A percentile compares a stretch with the other conserved stretches of the same genome.
Evolutionary conservation across 495 filamentous ascomycete genomes (phyloP).

Genomic region (Annulohypoxylon stygium): DNA sequence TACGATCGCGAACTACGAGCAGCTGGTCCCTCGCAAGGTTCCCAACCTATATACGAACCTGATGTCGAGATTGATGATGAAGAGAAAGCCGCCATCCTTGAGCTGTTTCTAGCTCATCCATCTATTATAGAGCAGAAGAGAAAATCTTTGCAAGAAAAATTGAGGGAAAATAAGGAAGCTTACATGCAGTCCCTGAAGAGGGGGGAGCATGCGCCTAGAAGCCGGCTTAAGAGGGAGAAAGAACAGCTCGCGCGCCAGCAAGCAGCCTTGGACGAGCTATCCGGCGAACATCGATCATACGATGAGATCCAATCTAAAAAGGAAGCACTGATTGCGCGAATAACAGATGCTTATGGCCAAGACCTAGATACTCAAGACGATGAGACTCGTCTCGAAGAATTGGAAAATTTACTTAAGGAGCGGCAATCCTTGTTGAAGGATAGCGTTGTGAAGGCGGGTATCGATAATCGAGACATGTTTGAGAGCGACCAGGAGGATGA

Average conservation of each 20-base stretch:
- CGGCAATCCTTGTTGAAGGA: constrained; percentile 48
- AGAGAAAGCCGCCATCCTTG: constrained; percentile 49
- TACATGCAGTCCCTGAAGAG: constrained; percentile 52
- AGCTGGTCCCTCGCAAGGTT: constrained; percentile 28
- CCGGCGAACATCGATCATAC: constrained; percentile 47
- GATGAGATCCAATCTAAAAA: constrained; percentile 50
- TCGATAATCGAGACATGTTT: constrained; percentile 55
- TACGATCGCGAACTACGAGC: constrained; percentile 16
- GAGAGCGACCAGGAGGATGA: constrained; percentile 13
- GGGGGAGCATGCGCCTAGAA: constrained; percentile 50
- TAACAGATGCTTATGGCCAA: constrained; percentile 55
- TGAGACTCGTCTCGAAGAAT: constrained; percentile 53
- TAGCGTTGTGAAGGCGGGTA: constrained; percentile 52
- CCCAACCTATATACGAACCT: constrained; percentile 18
- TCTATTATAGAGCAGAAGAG: constrained; percentile 52
- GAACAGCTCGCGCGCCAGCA: constrained; percentile 51
- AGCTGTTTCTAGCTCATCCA: constrained; percentile 51
- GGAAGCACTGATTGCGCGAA: constrained; percentile 53
- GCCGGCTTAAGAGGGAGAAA: constrained; percentile 54
- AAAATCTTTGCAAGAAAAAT: constrained; percentile 41
- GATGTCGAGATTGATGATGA: constrained; percentile 33
- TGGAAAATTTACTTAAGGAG: constrained; percentile 50
- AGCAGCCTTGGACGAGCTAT: constrained; percentile 50
- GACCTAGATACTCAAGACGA: constrained; percentile 56
- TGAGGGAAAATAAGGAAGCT: constrained; percentile 53